These are phyloP conservation scores for Metarhizium robertsii DNA, from an alignment of 2,329 filamentous ascomycete species.

Conservation along the genomic window DNA sequence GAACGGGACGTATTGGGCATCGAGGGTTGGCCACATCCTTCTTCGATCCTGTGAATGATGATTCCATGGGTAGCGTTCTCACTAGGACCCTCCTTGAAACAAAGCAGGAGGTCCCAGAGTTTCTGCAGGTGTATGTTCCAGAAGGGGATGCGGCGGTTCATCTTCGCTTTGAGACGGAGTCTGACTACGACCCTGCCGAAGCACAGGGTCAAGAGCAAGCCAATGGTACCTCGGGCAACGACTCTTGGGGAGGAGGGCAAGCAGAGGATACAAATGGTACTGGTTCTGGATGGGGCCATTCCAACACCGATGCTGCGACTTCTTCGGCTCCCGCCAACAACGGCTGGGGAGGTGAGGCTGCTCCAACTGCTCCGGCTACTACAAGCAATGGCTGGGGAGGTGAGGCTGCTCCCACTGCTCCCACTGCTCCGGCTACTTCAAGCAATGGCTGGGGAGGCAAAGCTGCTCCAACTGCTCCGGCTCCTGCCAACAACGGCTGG, in stretches of 20 bases:
- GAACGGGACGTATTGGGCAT: constrained; percentile 89
- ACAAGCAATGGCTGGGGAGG: background rate
- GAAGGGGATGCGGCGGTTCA: constrained; percentile 38
- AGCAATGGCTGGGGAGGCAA: background rate
- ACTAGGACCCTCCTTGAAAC: constrained; percentile 77
- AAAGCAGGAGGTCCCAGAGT: constrained; percentile 71
- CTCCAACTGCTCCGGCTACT: background rate
- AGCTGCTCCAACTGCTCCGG: background rate
- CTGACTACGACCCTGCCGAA: constrained; percentile 37
- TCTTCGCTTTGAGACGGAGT: constrained; percentile 46
- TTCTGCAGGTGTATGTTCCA: constrained; percentile 58
- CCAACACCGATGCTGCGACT: background rate
- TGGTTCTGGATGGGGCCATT: constrained; percentile 4
- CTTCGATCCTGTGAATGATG: constrained; percentile 64
- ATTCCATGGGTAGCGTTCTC: constrained; percentile 61
- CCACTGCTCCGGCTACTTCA: background rate
- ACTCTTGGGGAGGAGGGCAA: constrained; percentile 1
- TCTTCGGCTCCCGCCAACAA: background rate
- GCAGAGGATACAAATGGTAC: background rate
- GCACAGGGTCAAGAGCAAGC: background rate
- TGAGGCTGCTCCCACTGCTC: background rate
- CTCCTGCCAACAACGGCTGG: background rate
- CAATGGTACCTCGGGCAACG: constrained; percentile 5
- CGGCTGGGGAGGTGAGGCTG: background rate
- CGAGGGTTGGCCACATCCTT: constrained; percentile 80